Conservation (phyloP, 257 asterid species). For the Nemophila menziesii region DNA sequence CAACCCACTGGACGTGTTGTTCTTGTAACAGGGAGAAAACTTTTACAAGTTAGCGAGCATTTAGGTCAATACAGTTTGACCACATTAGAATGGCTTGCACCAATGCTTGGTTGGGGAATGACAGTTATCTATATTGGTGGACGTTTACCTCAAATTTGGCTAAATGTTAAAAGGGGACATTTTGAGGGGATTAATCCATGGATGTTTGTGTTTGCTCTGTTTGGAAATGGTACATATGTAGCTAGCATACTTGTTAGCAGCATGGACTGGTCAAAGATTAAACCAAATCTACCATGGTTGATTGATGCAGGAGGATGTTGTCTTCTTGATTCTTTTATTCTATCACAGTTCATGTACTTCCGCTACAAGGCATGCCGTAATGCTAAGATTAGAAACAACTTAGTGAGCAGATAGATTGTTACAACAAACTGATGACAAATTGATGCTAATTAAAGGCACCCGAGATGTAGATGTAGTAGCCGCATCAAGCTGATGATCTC, state of each 20-base stretch:
- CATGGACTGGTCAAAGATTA: conserved; percentile 41
- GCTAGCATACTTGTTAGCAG: conserved; percentile 70
- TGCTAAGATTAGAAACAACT: conserved; percentile 1
- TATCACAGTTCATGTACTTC: conserved; percentile 37
- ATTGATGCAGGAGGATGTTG: conserved; percentile 64
- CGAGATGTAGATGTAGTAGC: too few species aligned
- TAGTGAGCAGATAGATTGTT: not conserved
- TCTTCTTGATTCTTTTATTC: conserved; percentile 47
- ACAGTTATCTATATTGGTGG: conserved; percentile 56
- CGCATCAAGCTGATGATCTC: too few species aligned
- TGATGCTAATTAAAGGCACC: too few species aligned
- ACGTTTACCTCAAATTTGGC: conserved; percentile 61
- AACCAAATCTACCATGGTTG: conserved; percentile 66
- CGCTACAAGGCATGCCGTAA: conserved; percentile 20
- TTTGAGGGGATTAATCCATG: conserved; percentile 77
- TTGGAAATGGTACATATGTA: conserved; percentile 57
- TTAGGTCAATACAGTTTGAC: conserved; percentile 12
- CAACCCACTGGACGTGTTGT: conserved; percentile 24
- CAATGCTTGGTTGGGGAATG: conserved; percentile 80
- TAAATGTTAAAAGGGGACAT: too few species aligned
- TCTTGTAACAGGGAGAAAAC: conserved; percentile 33
- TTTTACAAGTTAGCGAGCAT: conserved; percentile 26
- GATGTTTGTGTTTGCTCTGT: conserved; percentile 68
- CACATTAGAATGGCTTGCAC: conserved; percentile 27
- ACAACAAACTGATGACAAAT: too few species aligned